These are phyloP conservation scores for Trichothecium roseum DNA, from an alignment of 2,329 filamentous ascomycete species.

Conservation along the genomic window DNA sequence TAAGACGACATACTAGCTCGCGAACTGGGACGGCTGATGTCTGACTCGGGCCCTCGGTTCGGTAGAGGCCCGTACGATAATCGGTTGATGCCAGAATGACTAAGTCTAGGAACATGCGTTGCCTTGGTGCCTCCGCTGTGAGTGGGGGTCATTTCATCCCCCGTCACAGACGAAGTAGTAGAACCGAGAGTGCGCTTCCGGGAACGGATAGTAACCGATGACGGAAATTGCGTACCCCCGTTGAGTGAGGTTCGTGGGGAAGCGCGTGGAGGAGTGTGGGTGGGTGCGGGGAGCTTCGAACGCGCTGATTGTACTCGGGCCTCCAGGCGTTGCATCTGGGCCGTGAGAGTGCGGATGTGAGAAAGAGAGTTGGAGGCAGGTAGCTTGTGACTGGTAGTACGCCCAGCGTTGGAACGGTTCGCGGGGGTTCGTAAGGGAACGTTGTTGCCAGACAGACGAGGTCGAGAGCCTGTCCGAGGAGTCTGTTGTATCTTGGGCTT, in stretches of 20 bases:
- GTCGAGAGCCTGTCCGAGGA: constrained; percentile 19
- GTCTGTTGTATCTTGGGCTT: constrained; percentile 43
- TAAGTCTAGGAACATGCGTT: constrained; percentile 48
- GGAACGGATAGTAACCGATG: constrained; percentile 55
- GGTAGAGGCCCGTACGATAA: constrained; percentile 50
- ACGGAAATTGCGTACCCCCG: constrained; percentile 33
- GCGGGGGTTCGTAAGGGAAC: constrained; percentile 35
- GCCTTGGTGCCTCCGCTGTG: constrained; percentile 25
- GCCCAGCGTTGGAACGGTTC: constrained; percentile 42
- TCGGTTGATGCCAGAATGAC: constrained; percentile 51
- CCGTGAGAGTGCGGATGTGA: constrained; percentile 87
- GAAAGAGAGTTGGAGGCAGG: constrained; percentile 64
- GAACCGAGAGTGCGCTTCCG: constrained; percentile 57
- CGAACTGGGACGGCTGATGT: constrained; percentile 55
- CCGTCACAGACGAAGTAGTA: constrained; percentile 35
- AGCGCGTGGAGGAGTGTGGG: constrained; percentile 63
- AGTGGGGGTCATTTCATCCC: constrained; percentile 42
- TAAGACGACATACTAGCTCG: constrained; percentile 53
- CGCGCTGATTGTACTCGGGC: constrained; percentile 84
- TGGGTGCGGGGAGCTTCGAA: constrained; percentile 80
- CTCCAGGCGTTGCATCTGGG: constrained; percentile 94
- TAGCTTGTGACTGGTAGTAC: constrained; percentile 37
- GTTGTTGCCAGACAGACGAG: constrained; percentile 29
- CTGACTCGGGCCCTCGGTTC: constrained; percentile 38
- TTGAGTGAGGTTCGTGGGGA: constrained; percentile 55